Evolutionary conservation across 495 filamentous ascomycete species (phyloP), one percentile per base, ranked within the genome.

Genomic region (Podospora conica): DNA sequence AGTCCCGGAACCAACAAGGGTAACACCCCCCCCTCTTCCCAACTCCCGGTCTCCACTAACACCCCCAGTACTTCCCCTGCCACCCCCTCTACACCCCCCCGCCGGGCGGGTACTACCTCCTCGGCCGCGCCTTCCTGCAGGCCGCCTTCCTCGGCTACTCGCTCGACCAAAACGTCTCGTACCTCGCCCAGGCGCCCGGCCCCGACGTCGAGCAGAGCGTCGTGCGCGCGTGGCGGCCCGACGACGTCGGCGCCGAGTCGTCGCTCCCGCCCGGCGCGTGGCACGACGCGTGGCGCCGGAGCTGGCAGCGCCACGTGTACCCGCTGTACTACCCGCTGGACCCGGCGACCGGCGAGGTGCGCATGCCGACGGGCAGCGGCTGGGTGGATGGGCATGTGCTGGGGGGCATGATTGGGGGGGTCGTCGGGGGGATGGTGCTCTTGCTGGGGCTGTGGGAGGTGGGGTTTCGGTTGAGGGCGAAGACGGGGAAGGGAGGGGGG

Each of bases 71-170:
- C 33, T 70, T 70, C 27, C 69, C 65, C 9, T 70, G 69, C 55
- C 20, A 63, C 15, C n/a, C 40, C n/a, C 18, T 25, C 22, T 10
- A 61, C 18, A 33, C 53, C 21, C 15, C 48, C 12, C 8, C 11
- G 2, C 8, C 11, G 2, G 61, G 54, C 1, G 31, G 31, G 1
- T 23, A 62, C 55, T 70, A 55, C 60, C 20, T 24, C n/a, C 55
- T 70, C 5, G 65, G 68, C 29, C 28, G 69, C 12, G 63, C 65
- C 1, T 70, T 70, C 48, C 60, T 70, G 0, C 69, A 70, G 40
- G 69, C 62, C 5, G 58, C 69, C 8, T 70, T 68, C 48, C 25
- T 70, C 8, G 65, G 62, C 27, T 18, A 66, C 62, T 61, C 40
- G 20, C 56, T 55, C n/a, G 63, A 66, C 27, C 24, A 29, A 4